Evolutionary conservation across 164 flowering plant species (phyloP).

Genomic region (Taxillus chinensis): DNA sequence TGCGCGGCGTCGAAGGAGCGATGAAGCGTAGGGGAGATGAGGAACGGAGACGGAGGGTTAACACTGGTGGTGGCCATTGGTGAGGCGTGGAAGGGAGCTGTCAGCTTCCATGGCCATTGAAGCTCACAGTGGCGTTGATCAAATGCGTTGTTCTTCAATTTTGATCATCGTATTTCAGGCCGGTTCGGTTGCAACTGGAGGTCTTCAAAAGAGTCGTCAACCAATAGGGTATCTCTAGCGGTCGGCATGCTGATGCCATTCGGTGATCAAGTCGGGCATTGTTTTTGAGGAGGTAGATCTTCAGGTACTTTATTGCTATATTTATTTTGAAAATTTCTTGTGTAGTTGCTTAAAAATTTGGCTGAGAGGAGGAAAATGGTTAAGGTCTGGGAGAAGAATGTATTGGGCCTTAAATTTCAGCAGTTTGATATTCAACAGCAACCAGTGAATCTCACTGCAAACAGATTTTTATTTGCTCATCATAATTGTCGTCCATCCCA

Average conservation of each 20-base stretch:
- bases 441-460: slow-evolving; percentile 97
- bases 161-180: too few species aligned
- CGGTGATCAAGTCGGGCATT: not conserved
- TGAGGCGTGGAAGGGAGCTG: not conserved
- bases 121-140: not conserved
- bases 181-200: too few species aligned
- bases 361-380: slow-evolving; percentile 79
- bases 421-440: slow-evolving; percentile 95
- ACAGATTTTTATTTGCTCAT: slow-evolving; percentile 45
- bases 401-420: slow-evolving; percentile 62
- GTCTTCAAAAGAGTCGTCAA: too few species aligned
- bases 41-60: not conserved
- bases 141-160: too few species aligned
- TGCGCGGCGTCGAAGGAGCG: not conserved
- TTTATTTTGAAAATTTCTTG: slow-evolving; percentile 2
- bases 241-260: too few species aligned
- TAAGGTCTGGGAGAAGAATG: slow-evolving; percentile 59
- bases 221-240: too few species aligned
- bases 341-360: slow-evolving; percentile 61
- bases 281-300: not conserved
- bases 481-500: too few species aligned
- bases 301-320: not conserved
- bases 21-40: not conserved
- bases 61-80: not conserved
- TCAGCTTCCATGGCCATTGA: not conserved